Evolutionary conservation across 441 rosid genomes (phyloP).

Genomic region (Biscutella laevigata): DNA sequence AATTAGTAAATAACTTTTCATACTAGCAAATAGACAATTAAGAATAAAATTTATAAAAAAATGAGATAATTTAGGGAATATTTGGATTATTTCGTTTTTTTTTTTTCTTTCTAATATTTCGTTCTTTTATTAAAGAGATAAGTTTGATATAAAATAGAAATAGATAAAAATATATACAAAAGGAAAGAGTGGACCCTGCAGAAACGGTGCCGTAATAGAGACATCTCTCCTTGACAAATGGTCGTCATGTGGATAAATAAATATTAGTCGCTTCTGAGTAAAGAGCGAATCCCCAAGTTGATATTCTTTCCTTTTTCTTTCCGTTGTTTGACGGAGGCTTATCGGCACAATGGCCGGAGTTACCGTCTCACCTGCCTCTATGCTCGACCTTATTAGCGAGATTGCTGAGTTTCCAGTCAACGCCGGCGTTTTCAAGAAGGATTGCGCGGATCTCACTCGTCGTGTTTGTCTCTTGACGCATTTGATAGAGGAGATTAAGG

Average conservation of each 20-base stretch:
- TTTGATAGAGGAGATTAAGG: constrained; percentile 73
- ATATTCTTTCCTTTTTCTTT: neutral
- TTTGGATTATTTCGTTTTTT: no score
- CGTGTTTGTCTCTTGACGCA: constrained; percentile 59
- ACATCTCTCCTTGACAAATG: constrained; percentile 17
- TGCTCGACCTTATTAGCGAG: constrained; percentile 38
- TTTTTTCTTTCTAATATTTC: no score
- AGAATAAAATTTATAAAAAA: neutral
- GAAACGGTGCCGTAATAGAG: constrained; percentile 27
- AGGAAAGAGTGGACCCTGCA: neutral
- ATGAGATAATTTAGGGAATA: neutral
- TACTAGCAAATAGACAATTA: no score
- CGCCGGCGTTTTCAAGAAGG: constrained; percentile 45
- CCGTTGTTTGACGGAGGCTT: constrained; percentile 13
- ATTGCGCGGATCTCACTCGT: constrained; percentile 74
- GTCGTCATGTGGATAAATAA: constrained; percentile 17
- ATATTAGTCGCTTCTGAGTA: constrained; percentile 14
- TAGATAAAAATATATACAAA: neutral
- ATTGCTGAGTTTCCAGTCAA: constrained; percentile 26
- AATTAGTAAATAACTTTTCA: neutral
- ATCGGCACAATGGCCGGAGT: constrained; percentile 22
- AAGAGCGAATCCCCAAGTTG: constrained; percentile 19
- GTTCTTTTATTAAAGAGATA: no score
- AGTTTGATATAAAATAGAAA: no score
- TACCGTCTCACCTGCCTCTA: constrained; percentile 17